Base-by-base conservation (phyloP, 2,329 filamentous ascomycete genomes). In the Tricladium varicosporioides region DNA sequence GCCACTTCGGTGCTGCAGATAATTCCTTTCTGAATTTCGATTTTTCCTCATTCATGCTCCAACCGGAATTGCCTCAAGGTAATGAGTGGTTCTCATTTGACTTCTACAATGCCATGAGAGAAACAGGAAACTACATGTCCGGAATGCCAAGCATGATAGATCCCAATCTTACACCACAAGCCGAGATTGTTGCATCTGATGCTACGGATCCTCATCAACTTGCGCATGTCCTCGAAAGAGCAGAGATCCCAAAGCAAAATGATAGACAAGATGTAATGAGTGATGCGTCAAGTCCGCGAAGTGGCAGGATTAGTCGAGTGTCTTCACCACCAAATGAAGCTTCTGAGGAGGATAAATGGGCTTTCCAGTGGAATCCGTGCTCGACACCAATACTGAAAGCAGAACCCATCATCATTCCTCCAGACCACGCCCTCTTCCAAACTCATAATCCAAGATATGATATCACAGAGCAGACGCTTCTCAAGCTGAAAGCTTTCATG, bases 51-150 rank as follows among this genome's bases (percentile, higher is more conserved):
- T 64, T 64, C 32, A 46, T 65, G n/a, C 52, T 63, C n/a, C 58
- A 60, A 13, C 51, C 60, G 7, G 55, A 57, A 19, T 32, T 53
- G 2, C 47, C 50, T 10, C 19, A 50, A 7, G 52, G 36, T 5
- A 58, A 62, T 50, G 57, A 63, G 2, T 64, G 64, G 64, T 65
- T 63, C 18, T 65, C 63, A 2, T 57, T 59, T 22, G 64, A 66
- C 31, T 63, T 67, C 42, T 65, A 67, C n/a, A 59, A 60, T 11
- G 64, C 64, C 0, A 61, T 66, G 60, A 48, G 57, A 15, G 65
- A 66, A 46, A 64, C 61, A 15, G 63, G 60, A 5, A 63, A 63
- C 48, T 62, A 62, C 22, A 60, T 57, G 60, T 62, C 48, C 44
- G 46, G 33, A 19, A 22, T 48, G 14, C 15, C 45, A 45, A 56